Conservation (phyloP, 2,329 filamentous ascomycete genomes). For the Phialophora tarda region DNA sequence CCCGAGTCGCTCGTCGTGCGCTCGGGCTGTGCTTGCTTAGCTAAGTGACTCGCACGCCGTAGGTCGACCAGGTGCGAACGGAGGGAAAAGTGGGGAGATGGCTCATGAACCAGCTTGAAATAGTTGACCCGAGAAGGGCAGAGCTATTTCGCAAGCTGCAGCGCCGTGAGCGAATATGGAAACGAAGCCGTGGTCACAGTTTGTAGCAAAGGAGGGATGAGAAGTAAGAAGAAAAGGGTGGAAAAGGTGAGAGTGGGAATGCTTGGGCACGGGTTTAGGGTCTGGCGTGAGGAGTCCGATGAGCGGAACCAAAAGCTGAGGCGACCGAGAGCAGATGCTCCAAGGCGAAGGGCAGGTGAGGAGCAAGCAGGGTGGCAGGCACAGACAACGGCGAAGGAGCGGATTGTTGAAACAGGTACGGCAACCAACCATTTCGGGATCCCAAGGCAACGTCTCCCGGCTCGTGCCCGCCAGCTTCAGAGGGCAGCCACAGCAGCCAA, state of each 20-base stretch:
- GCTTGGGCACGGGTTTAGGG: constrained; percentile 17
- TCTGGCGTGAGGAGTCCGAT: constrained; percentile 1
- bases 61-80: constrained; percentile 18
- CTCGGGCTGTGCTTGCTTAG: constrained; percentile 33
- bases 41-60: constrained; percentile 16
- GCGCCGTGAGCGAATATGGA: constrained; percentile 32
- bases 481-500: neutral
- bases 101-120: constrained; percentile 29
- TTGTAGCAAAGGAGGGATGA: neutral
- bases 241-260: constrained; percentile 19
- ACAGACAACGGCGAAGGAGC: constrained; percentile 18
- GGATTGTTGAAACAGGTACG: constrained; percentile 8
- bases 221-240: constrained; percentile 14
- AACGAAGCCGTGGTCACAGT: constrained; percentile 18
- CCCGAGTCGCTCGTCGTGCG: constrained; percentile 34
- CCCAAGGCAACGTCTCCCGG: constrained; percentile 2
- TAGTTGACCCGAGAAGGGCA: constrained; percentile 27
- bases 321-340: neutral
- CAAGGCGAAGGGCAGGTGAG: neutral
- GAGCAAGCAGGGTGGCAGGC: neutral
- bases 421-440: constrained; percentile 7
- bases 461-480: constrained; percentile 5
- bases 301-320: constrained; percentile 10
- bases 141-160: constrained; percentile 36
- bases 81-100: constrained; percentile 27